Evolutionary conservation across 2,329 filamentous ascomycete species (phyloP), one percentile per base, ranked within the genome.

Genomic region (Venturia asperata): DNA sequence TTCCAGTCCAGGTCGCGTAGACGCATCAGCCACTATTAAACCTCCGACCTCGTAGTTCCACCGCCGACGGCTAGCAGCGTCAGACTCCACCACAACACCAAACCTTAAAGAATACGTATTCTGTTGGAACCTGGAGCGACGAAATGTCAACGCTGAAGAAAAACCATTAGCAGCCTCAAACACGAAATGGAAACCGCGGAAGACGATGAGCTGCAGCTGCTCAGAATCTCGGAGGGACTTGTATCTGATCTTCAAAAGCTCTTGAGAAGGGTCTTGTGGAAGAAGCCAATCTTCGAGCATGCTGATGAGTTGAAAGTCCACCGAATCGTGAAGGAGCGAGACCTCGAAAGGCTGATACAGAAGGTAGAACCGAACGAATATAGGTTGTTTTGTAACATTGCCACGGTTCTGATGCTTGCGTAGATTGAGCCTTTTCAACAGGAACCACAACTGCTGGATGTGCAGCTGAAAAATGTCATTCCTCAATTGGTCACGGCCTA

Each of bases 341-440:
- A 81, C 56, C 71, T 81, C 66, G 69, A 76, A 62, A 74, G 71
- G 67, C 70, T 79, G 41, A 73, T 77, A n/a, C 60, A 42, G 17
- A 52, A 49, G 45, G 64, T 65, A 52, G 1, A 43, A 34, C 5
- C 11, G 7, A 10, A 60, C 30, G 19, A 62, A 34, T 19, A n/a
- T 3, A 63, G 19, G 17, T 9, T 13, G 39, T 24, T 2, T 5
- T 24, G 7, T 17, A 24, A 39, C 13, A 27, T 2, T n/a, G 37
- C 5, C 10, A 2, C 24, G 17, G 34, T 55, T 6, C 47, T 58
- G 49, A 56, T 24, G 21, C 37, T 34, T n/a, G 4, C 52, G 21
- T 45, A 79, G 76, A 85, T 99, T 62, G 92, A 97, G 70, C 87
- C 89, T 1, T 99, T 97, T 70, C 93, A 97, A 80, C 92, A 97